Base-by-base conservation (phyloP, 495 filamentous ascomycete species). In the Amniculicola lignicola region DNA sequence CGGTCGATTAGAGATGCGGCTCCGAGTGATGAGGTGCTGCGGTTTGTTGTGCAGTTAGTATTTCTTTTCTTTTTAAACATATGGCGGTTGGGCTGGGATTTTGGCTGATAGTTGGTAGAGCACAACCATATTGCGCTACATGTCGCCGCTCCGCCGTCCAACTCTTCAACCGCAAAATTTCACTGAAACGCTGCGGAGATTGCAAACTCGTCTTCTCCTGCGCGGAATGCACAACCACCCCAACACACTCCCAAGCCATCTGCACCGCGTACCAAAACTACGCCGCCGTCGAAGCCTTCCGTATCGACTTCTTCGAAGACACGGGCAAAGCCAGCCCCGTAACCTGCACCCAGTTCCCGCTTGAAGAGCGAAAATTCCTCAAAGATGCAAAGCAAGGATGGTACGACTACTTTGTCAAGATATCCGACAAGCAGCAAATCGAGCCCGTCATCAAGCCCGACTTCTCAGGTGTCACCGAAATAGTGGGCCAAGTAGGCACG, bases 261-360 rank as follows among this genome's bases (percentile, higher is more conserved):
- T 57, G 54, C 22, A 5, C 15, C 4, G 41, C 6, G 18, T 45
- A 59, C 21, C 47, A 53, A 21, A 27, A 2, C 21, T 39, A 19
- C 21, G 23, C 28, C 15, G 38, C 28, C 2, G 16, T 59, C 37
- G 49, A 59, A 21, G 19, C 35, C 6, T 59, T 59, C 42, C 56
- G 47, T 21, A 51, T 57, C 23, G 23, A 19, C 9, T 57, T 42
- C 46, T 57, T 57, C 37, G 54, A 57, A 21, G 45, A 50, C 36
- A 57, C 45, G 3, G 54, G 46, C 33, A 51, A 57, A 22, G 54
- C 45, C 5, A 19, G 45, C 0, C 54, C 54, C 9, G 29, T 44
- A 11, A 49, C 36, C 0, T 51, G 36, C 38, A 57, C 54, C 18
- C 24, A 41, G 27, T 16, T 36, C 27, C 54, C 54, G 0, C 37